phyloP scores from a whole-genome alignment of 1,284 basidiomycete species.

The Microbotryum scabiosae region DNA sequence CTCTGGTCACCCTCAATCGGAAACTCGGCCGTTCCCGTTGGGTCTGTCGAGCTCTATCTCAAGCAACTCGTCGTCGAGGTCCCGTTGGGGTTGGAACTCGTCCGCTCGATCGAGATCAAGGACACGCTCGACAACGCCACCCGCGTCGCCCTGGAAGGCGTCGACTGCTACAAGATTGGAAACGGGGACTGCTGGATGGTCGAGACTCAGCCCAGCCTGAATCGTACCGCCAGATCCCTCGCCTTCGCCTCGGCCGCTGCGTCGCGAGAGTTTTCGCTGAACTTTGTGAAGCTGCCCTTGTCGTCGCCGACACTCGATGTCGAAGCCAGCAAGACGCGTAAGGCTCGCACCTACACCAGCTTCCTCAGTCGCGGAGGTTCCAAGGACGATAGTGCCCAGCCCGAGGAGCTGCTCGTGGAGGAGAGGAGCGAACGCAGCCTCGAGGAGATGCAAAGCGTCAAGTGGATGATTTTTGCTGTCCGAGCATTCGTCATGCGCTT shows the following conservation, averaged over 20 bases:
- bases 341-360: slow-evolving; percentile 12
- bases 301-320: slow-evolving; percentile 19
- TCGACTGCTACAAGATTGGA: slow-evolving; percentile 24
- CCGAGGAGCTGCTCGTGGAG: slow-evolving; percentile 21
- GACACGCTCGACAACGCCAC: slow-evolving; percentile 16
- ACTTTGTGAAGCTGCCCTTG: slow-evolving; percentile 14
- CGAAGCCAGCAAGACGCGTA: slow-evolving; percentile 10
- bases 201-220: slow-evolving; percentile 22
- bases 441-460: slow-evolving; percentile 60
- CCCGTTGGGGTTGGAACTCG: slow-evolving; percentile 9
- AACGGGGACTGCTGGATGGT: slow-evolving; percentile 17
- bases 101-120: slow-evolving; percentile 17
- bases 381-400: not conserved
- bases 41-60: slow-evolving; percentile 26
- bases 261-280: slow-evolving; percentile 19
- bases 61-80: slow-evolving; percentile 28
- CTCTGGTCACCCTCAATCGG: slow-evolving; percentile 15
- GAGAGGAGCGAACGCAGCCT: slow-evolving; percentile 39
- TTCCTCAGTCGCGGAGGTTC: slow-evolving; percentile 19
- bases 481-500: slow-evolving; percentile 72
- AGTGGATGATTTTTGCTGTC: slow-evolving; percentile 78
- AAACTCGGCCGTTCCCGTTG: slow-evolving; percentile 1
- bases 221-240: slow-evolving; percentile 25
- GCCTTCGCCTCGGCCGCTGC: slow-evolving; percentile 22
- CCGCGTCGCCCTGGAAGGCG: slow-evolving; percentile 10